Evolutionary conservation across 169 alveolate species (phyloP), one percentile per base, ranked within the genome.

Genomic region (Plasmodium berghei): DNA sequence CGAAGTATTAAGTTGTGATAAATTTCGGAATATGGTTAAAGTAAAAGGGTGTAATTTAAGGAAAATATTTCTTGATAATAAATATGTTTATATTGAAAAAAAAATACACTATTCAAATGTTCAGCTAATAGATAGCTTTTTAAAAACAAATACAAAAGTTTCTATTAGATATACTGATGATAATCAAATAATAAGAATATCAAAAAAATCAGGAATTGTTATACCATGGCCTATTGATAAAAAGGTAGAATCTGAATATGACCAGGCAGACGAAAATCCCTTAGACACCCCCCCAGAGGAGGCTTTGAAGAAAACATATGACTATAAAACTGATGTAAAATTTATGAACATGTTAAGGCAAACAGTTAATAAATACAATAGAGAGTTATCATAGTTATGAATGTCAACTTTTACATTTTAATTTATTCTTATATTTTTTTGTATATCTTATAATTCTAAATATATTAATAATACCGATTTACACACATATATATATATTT

Each of bases 61-160:
- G 87, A 94, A 86, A 71, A 72, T 88, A 54, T 77, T 52, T 63
- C 73, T 87, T 62, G 96, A 92, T 71, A 92, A 93, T 64, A 95
- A 87, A 80, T 89, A 62, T 63, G 95, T 92, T 49, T 87, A 85
- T n/a, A 92, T 94, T 12, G 94, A 95, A 73, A 92, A 94, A 96
- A 96, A 92, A 55, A 90, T 96, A 12, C 98, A 96, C 92, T 95
- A 95, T 69, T 96, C 98, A 4, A 96, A 96, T 70, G 98, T 96
- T 18, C 94, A 94, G 24, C 93, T 96, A 20, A 70, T 96, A 12
- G 98, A 96, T 87, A 93, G 64, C 87, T 75, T 88, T 66, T 73
- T 70, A 64, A 63, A 55, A 71, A 92, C 88, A 93, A 94, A 52
- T 89, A 94, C 86, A 92, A 94, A 58, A 46, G 96, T 94, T 58